These are phyloP conservation scores for Cercospora sesami DNA, from an alignment of 2,329 filamentous ascomycete genomes.

Conservation along the genomic window DNA sequence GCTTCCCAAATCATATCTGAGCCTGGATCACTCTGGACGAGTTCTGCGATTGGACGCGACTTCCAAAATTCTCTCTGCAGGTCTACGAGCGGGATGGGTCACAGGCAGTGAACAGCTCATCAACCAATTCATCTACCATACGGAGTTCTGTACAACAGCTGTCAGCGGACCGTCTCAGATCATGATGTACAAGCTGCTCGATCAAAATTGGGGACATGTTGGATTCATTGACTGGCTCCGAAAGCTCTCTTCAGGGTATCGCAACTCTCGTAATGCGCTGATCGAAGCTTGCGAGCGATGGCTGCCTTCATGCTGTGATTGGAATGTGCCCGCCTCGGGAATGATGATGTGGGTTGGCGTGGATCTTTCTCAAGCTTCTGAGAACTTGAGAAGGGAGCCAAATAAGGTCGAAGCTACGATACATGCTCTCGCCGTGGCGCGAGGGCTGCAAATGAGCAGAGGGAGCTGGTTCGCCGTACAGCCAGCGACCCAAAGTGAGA, in stretches of 20 bases:
- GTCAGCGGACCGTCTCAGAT: slow-evolving; percentile 37
- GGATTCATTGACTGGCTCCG: slow-evolving; percentile 38
- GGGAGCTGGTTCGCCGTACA: slow-evolving; percentile 28
- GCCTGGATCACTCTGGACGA: slow-evolving; percentile 38
- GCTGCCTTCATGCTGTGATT: slow-evolving; percentile 30
- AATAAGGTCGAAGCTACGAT: slow-evolving; percentile 28
- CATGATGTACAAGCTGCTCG: slow-evolving; percentile 38
- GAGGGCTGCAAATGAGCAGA: slow-evolving; percentile 28
- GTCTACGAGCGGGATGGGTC: slow-evolving; percentile 38
- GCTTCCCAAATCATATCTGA: slow-evolving; percentile 37
- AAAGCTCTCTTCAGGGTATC: slow-evolving; percentile 31
- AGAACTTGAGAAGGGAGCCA: not conserved
- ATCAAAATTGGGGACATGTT: slow-evolving; percentile 37
- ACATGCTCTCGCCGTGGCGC: slow-evolving; percentile 17
- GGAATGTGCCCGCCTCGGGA: slow-evolving; percentile 28
- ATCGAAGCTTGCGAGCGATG: slow-evolving; percentile 33
- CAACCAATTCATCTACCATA: slow-evolving; percentile 32
- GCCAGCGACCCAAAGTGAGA: not conserved
- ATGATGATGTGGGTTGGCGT: slow-evolving; percentile 35
- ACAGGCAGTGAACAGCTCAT: slow-evolving; percentile 35
- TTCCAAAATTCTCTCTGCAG: slow-evolving; percentile 40
- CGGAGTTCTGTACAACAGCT: slow-evolving; percentile 28
- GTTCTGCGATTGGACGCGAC: slow-evolving; percentile 39
- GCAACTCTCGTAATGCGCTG: slow-evolving; percentile 30
- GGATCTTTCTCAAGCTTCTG: not conserved